A percentile compares a stretch with the other conserved stretches of the same genome.
These are phyloP conservation scores for Stylonectria norvegica DNA, from an alignment of 2,329 filamentous ascomycete species.

Conservation along the genomic window DNA sequence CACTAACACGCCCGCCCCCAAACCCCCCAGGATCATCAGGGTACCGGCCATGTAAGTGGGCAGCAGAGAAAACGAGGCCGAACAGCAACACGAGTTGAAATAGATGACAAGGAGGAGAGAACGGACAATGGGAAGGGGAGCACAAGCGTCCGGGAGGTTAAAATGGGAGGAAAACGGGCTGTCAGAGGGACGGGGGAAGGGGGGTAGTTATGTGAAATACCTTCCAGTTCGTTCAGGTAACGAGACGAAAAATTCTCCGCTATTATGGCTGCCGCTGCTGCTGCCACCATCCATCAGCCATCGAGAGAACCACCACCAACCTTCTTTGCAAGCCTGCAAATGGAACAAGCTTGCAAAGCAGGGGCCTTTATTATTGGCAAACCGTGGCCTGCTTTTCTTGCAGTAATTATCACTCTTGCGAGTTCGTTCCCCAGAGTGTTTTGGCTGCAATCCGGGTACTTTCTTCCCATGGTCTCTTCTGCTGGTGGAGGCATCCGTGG, in stretches of 20 bases:
- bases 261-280: conserved; percentile 5
- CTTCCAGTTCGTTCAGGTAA: conserved; percentile 20
- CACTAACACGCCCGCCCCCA: conserved; percentile 20
- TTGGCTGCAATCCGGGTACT: too few relatives aligned
- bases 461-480: too few relatives aligned
- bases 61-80: conserved; percentile 12
- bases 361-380: too few relatives aligned
- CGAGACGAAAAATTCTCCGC: conserved; percentile 17
- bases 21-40: conserved; percentile 23
- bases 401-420: too few relatives aligned
- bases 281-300: not conserved
- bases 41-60: conserved; percentile 25
- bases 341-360: too few relatives aligned
- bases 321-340: too few relatives aligned
- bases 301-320: not conserved
- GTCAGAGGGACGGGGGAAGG: conserved; percentile 33
- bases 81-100: conserved; percentile 21
- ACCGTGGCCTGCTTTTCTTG: too few relatives aligned
- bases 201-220: conserved; percentile 38
- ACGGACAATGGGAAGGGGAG: conserved; percentile 15
- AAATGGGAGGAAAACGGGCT: conserved; percentile 28
- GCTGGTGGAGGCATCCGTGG: too few relatives aligned
- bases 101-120: conserved; percentile 6
- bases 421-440: too few relatives aligned
- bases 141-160: conserved; percentile 18